These are phyloP conservation scores for Bombardia bombarda DNA, from an alignment of 495 filamentous ascomycete species.

Conservation along the genomic window DNA sequence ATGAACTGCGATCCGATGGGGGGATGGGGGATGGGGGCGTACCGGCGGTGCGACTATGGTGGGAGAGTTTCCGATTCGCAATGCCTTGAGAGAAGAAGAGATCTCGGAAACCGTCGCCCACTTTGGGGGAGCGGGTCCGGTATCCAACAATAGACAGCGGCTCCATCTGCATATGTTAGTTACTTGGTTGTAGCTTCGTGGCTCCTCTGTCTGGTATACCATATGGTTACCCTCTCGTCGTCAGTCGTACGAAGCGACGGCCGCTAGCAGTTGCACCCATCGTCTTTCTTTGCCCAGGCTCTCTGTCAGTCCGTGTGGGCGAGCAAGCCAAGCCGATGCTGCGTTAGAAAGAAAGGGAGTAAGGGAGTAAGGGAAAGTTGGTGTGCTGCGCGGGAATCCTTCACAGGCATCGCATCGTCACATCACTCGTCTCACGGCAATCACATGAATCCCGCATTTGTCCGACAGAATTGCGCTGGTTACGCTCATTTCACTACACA, in stretches of 20 bases:
- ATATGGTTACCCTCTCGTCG: too few species aligned
- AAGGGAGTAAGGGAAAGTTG: too few species aligned
- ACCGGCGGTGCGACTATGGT: background rate
- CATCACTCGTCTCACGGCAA: background rate
- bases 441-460: background rate
- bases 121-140: slow-evolving; percentile 9
- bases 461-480: background rate
- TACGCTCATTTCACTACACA: too few species aligned
- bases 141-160: slow-evolving; percentile 8
- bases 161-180: background rate
- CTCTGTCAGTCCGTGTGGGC: background rate
- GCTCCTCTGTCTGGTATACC: too few species aligned
- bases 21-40: too few species aligned
- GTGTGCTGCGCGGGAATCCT: too few species aligned
- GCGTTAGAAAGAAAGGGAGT: background rate
- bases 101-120: slow-evolving; percentile 7
- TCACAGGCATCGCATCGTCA: too few species aligned
- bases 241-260: too few species aligned
- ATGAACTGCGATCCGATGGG: too few species aligned
- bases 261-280: too few species aligned
- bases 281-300: background rate
- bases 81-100: background rate
- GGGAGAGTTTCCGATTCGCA: slow-evolving; percentile 16
- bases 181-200: too few species aligned
- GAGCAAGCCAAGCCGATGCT: background rate